A percentile compares a stretch with the other conserved stretches of the same genome.
These are phyloP conservation scores for Cercophora sp. DNA, from an alignment of 495 filamentous ascomycete species.

Conservation along the genomic window DNA sequence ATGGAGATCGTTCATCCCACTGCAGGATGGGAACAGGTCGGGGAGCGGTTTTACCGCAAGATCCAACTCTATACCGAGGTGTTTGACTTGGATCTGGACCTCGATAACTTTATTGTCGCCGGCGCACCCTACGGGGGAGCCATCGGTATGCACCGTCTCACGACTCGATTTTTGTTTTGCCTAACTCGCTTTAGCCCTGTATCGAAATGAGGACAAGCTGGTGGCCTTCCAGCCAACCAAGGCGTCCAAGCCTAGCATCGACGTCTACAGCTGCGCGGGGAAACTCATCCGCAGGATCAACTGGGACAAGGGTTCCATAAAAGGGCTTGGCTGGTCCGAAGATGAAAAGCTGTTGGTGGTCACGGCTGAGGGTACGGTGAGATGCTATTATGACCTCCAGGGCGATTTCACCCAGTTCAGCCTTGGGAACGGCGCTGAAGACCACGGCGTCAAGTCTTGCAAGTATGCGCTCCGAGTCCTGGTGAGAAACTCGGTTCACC, in stretches of 20 bases:
- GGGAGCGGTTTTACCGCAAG: conserved; percentile 90
- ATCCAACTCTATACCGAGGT: conserved; percentile 85
- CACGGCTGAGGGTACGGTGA: conserved; percentile 82
- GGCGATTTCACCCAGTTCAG: conserved; percentile 94
- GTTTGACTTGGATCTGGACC: conserved; percentile 86
- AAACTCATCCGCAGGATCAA: conserved; percentile 64
- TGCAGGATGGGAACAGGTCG: conserved; percentile 88
- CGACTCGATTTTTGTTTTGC: neutral
- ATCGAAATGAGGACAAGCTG: conserved; percentile 84
- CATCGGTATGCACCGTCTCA: conserved; percentile 59
- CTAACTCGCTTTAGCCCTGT: conserved; percentile 58
- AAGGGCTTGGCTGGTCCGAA: conserved; percentile 93
- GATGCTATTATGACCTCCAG: conserved; percentile 87
- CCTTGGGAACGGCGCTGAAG: conserved; percentile 85
- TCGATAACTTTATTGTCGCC: conserved; percentile 89
- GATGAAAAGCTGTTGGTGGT: conserved; percentile 90
- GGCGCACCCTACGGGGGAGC: conserved; percentile 95
- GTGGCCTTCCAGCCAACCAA: conserved; percentile 68
- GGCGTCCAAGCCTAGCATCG: conserved; percentile 75
- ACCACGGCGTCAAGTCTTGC: conserved; percentile 79
- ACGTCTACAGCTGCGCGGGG: conserved; percentile 90
- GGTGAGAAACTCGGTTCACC: neutral
- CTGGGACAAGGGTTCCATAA: conserved; percentile 90
- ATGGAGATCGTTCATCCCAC: conserved; percentile 63
- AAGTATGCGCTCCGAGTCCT: conserved; percentile 29